Evolutionary conservation across 2,329 filamentous ascomycete species (phyloP), one percentile per base, ranked within the genome.

Genomic region (Magnaporthiopsis rhizophila): DNA sequence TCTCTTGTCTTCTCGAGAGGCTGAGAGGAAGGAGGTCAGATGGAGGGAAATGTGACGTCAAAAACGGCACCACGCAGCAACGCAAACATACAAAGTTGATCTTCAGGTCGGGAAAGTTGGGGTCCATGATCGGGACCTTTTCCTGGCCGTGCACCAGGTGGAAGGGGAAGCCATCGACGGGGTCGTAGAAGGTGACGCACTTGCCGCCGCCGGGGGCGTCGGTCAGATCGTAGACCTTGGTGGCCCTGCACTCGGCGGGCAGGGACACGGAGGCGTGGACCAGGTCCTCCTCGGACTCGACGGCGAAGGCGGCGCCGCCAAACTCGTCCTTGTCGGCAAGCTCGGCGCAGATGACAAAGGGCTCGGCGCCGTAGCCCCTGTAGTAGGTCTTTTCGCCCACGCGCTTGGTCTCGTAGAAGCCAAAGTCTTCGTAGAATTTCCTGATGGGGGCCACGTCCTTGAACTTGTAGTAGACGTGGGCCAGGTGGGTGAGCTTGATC

Each of bases 341-440:
- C 65, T 79, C 77, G 61, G 84, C 80, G 67, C 83, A 85, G 59
- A 87, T 78, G 2, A 86, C 75, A 71, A 85, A 87, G 15, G 84
- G 84, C 68, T 88, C 85, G 8, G 74, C 74, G 18, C 86, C 85
- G 69, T 87, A 88, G 24, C 86, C 86, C 57, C 83, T 81, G 72
- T 81, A 87, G 76, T 83, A 89, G 38, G 83, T 81, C 64, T 75
- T 78, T 59, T 79, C 74, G 34, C 75, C 77, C 2, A 72, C 68
- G 63, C 71, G 72, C 65, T 75, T 74, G 12, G 72, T 70, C 67
- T 78, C 74, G 56, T 69, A 71, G 70, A 82, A 80, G 66, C 81
- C 81, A 67, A 83, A 83, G 72, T 82, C 80, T 4, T 73, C 66
- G n/a, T 79, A 71, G 70, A 83, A 83, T 34, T 72, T 64, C 63